A percentile compares a stretch with the other conserved stretches of the same genome.
Evolutionary conservation across 192 early-diverging fungal genomes (phyloP).

Genomic region (Blastocladiella britannica): DNA sequence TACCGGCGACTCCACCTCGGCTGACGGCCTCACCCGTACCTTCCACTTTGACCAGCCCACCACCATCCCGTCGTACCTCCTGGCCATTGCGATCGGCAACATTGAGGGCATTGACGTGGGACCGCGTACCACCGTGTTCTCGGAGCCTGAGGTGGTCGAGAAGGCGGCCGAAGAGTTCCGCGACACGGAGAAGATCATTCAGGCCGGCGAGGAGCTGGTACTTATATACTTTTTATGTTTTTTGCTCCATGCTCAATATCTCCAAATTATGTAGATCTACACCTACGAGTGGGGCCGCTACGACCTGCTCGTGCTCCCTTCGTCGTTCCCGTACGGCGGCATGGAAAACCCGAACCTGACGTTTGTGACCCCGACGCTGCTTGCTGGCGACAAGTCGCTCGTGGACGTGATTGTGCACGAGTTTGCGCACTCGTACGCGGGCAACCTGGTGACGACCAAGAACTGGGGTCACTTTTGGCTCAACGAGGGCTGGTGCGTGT

Average conservation of each 20-base stretch:
- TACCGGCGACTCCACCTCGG: conserved; percentile 28
- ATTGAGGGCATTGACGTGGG: conserved; percentile 58
- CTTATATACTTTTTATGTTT: background rate
- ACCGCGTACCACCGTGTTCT: conserved; percentile 87
- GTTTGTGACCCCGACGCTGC: conserved; percentile 89
- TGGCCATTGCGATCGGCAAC: conserved; percentile 88
- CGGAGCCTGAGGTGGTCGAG: conserved; percentile 75
- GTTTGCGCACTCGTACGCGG: conserved; percentile 78
- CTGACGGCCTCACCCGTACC: conserved; percentile 19
- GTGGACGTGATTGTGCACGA: conserved; percentile 94
- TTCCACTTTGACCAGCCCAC: conserved; percentile 72
- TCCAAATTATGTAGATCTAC: too few species aligned
- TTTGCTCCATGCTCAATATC: too few species aligned
- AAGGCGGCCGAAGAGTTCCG: conserved; percentile 86
- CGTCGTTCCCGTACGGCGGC: conserved; percentile 28
- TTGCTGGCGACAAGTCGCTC: conserved; percentile 81
- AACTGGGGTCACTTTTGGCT: conserved; percentile 70
- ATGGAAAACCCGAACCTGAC: conserved; percentile 98
- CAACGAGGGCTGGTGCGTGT: conserved; percentile 91
- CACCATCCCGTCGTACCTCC: conserved; percentile 82
- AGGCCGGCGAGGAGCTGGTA: conserved; percentile 26
- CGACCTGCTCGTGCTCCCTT: conserved; percentile 74
- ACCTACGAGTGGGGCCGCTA: conserved; percentile 94
- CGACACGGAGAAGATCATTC: conserved; percentile 30
- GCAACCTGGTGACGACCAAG: conserved; percentile 61